Base-by-base conservation (phyloP, 106 monocot species). In the Gastrodia elata region DNA sequence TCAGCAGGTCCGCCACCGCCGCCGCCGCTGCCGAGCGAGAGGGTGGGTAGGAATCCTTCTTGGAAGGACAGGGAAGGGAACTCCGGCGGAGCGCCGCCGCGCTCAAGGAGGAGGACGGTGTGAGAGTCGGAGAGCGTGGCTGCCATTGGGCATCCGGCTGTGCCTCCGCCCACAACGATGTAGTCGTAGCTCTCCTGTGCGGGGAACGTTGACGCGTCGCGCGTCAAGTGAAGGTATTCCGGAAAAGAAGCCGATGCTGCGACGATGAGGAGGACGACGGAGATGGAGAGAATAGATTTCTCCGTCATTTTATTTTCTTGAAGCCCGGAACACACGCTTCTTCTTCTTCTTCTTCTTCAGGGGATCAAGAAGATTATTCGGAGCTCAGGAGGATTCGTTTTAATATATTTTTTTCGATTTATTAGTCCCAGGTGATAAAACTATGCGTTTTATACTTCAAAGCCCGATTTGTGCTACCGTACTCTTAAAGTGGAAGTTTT, bases 81-180 rank as follows among this genome's bases (percentile, higher is more conserved):
- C 68, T 91, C 91, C 32, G 37, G 32, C 25, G 88, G 91, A 9
- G 78, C 59, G 33, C 88, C 88, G 28, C 91, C 91, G 44, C 91
- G 85, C 74, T 91, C 91, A 24, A 91, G 86, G 70, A 88, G 75
- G 35, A 91, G 82, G 28, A 88, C 88, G 30, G 48, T 71, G 73
- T 78, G 73, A 15, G 57, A 44, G 10, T 68, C 70, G 32, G 91
- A 84, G 41, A 91, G 88, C 25, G 91, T 86, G 72, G 88, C 85
- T 6, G 88, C 88, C 59, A 91, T 85, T 2, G 91, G 85, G 83
- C 91, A 91, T 8, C 91, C 88, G n/a, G 88, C 72, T 18, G 91
- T 87, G 16, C 91, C 91, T 39, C 87, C 91, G 41, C 91, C 91
- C 38, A 91, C 83, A 20, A 91, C 56, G 74, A 91, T 88, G 85